Evolutionary conservation across 257 asterid genomes (phyloP).

Genomic region (Solanum clarkiae): DNA sequence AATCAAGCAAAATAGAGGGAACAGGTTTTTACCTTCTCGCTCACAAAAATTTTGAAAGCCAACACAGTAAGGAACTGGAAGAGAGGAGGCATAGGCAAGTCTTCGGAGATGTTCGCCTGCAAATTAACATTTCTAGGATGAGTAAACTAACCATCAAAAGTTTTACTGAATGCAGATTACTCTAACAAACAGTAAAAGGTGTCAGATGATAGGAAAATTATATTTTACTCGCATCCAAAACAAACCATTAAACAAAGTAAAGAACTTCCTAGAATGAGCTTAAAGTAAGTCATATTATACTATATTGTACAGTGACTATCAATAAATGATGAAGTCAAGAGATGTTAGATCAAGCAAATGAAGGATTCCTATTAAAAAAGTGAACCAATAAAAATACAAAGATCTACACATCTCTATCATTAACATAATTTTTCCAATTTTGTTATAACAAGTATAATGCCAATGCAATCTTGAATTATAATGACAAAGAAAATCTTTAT

Average conservation of each 20-base stretch:
- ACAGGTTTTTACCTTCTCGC: conserved; percentile 45
- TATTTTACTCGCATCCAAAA: background rate
- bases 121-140: conserved; percentile 6
- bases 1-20: background rate
- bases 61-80: conserved; percentile 86
- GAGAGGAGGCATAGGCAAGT: conserved; percentile 87
- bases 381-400: background rate
- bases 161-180: background rate
- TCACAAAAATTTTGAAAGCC: conserved; percentile 68
- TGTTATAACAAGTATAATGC: background rate
- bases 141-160: background rate
- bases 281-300: background rate
- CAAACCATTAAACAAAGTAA: background rate
- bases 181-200: background rate
- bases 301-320: background rate
- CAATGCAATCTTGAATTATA: background rate
- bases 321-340: background rate
- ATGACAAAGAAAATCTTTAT: background rate
- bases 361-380: background rate
- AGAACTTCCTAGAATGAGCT: background rate
- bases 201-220: background rate
- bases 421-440: background rate
- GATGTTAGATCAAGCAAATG: background rate
- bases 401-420: background rate
- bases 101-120: conserved; percentile 61